A percentile compares a stretch with the other conserved stretches of the same genome.
These are phyloP conservation scores for Naematelia encephala DNA, from an alignment of 768 basidiomycete species.

Conservation along the genomic window DNA sequence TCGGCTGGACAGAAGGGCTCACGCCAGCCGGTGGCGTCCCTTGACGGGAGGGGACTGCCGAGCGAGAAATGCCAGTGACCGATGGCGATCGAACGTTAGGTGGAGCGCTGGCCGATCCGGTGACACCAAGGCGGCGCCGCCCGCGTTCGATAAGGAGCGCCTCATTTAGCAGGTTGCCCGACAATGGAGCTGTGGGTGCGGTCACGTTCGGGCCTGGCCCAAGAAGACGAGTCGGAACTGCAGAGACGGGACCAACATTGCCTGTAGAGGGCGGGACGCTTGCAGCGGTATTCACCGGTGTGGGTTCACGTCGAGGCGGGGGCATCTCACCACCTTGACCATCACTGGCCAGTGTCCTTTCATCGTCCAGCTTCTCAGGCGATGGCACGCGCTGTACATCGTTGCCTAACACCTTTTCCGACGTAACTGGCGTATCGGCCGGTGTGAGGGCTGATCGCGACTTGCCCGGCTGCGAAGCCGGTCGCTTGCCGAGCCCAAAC, in stretches of 20 bases:
- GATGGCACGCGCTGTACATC: background rate
- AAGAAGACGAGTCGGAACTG: constrained; percentile 14
- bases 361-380: background rate
- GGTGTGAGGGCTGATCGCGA: background rate
- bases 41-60: background rate
- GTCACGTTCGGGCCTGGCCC: background rate
- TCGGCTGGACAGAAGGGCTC: background rate
- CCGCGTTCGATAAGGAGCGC: constrained; percentile 17
- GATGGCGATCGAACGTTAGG: background rate
- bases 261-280: background rate
- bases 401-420: background rate
- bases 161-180: constrained; percentile 10
- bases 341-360: background rate
- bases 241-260: constrained; percentile 6
- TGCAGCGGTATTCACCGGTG: background rate
- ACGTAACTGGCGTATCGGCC: background rate
- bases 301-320: background rate
- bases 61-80: background rate
- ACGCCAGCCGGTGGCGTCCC: background rate
- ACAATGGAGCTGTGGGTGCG: background rate
- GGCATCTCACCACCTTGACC: background rate
- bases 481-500: constrained; percentile 14
- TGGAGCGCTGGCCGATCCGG: constrained; percentile 1
- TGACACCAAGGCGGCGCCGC: constrained; percentile 7
- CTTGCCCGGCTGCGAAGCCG: constrained; percentile 19